Percentiles rank a stretch among this genome's conserved stretches.
phyloP scores from a whole-genome alignment of 2,329 filamentous ascomycete species.

The Penicillium corylophilum region DNA sequence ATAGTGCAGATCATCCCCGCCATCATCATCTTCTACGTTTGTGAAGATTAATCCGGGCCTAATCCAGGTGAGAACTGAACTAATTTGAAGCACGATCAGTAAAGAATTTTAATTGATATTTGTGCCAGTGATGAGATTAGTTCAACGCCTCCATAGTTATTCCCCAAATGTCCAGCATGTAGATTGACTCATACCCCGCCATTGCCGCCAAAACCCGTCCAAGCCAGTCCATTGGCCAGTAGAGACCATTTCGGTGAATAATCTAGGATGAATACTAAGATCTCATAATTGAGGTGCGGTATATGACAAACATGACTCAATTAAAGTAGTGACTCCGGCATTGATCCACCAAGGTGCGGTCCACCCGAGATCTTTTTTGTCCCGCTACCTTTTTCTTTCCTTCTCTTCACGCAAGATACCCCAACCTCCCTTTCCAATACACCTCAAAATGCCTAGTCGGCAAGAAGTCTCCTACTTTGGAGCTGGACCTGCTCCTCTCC shows the following conservation, averaged over 20 bases:
- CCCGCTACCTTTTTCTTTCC: conserved; percentile 9
- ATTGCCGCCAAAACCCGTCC: conserved; percentile 9
- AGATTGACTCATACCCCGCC: conserved; percentile 20
- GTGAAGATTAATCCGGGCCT: no score
- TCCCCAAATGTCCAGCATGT: neutral
- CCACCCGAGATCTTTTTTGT: conserved; percentile 20
- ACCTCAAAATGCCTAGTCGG: conserved; percentile 60
- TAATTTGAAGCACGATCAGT: neutral
- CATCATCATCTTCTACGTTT: neutral
- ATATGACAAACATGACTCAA: neutral
- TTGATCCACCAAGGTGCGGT: conserved; percentile 22
- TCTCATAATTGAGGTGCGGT: neutral
- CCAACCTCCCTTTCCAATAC: neutral
- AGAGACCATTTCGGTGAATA: conserved; percentile 8
- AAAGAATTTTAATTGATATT: neutral
- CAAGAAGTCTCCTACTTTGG: conserved; percentile 82
- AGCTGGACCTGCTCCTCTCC: conserved; percentile 83
- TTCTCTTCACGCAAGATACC: conserved; percentile 6
- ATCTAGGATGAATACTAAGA: neutral
- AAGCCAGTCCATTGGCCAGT: conserved; percentile 1
- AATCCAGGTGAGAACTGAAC: neutral
- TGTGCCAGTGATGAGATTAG: neutral
- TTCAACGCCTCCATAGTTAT: neutral
- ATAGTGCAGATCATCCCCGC: conserved; percentile 9
- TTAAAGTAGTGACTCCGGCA: conserved; percentile 1